Evolutionary conservation across 306 rosid species (phyloP).

Genomic region (Quercus bicolor): DNA sequence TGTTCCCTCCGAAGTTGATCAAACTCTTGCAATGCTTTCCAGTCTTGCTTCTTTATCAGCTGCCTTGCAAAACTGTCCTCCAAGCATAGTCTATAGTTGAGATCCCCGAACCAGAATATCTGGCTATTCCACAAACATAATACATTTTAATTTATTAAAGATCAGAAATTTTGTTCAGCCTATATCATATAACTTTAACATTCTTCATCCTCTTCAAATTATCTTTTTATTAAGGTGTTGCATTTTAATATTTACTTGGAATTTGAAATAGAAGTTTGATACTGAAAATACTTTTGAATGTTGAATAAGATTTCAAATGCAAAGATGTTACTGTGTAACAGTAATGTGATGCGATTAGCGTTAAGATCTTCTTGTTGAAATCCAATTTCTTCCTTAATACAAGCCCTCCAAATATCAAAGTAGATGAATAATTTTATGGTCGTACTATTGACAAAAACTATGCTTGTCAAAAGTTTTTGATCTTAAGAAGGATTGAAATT

Average conservation of each 20-base stretch:
- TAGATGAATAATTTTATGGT: neutral
- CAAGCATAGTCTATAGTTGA: conserved; percentile 87
- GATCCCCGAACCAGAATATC: conserved; percentile 96
- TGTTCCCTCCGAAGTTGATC: conserved; percentile 81
- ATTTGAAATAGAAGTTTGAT: neutral
- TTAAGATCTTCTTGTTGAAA: neutral
- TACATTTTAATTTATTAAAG: neutral
- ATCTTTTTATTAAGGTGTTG: neutral
- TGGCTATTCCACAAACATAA: conserved; percentile 55
- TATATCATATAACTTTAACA: neutral
- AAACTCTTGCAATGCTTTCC: conserved; percentile 75
- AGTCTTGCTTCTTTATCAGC: conserved; percentile 68
- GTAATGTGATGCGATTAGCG: neutral
- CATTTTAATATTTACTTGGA: neutral
- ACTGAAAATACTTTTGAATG: neutral
- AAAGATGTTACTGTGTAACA: neutral
- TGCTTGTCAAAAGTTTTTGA: neutral
- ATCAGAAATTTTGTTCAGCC: neutral
- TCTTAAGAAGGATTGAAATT: neutral
- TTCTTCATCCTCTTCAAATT: neutral
- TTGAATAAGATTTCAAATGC: neutral
- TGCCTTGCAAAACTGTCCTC: conserved; percentile 75
- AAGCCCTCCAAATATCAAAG: neutral
- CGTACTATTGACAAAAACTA: too few species aligned
- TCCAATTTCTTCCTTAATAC: neutral